phyloP scores from a whole-genome alignment of 2,329 filamentous ascomycete genomes.

The Ramularia endophylla region DNA sequence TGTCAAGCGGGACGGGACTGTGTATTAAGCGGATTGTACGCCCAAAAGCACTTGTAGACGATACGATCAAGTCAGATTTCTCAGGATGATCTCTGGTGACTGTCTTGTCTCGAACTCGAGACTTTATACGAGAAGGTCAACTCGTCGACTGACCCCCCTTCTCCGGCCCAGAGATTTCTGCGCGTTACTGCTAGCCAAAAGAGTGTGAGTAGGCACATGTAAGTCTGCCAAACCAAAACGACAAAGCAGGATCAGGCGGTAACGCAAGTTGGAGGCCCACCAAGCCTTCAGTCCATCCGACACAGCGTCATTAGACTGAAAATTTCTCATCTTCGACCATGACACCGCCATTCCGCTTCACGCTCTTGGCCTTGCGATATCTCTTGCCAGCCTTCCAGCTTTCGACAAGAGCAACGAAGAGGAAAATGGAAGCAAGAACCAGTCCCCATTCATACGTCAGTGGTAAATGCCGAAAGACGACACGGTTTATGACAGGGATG shows the following conservation, averaged over 20 bases:
- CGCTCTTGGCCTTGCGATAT: constrained; percentile 9
- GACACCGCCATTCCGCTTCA: not conserved
- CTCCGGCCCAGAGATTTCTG: too few species aligned
- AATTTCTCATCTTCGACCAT: constrained; percentile 4
- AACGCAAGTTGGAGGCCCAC: not conserved
- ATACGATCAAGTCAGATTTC: too few species aligned
- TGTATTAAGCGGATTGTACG: constrained; percentile 10
- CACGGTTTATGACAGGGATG: constrained; percentile 40
- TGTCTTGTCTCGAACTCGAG: too few species aligned
- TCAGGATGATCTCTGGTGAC: too few species aligned
- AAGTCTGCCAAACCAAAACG: too few species aligned
- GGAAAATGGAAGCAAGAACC: constrained; percentile 35
- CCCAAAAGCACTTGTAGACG: not conserved
- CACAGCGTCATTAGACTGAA: constrained; percentile 1
- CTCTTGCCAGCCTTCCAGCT: constrained; percentile 43
- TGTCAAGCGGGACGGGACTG: constrained; percentile 16
- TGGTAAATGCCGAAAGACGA: constrained; percentile 41
- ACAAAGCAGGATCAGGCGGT: not conserved
- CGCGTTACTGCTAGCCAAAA: too few species aligned
- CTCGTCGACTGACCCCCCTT: too few species aligned
- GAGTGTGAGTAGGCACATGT: too few species aligned
- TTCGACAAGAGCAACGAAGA: constrained; percentile 39
- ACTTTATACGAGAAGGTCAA: too few species aligned
- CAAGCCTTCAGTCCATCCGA: not conserved
- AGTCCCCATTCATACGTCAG: constrained; percentile 45